These are phyloP conservation scores for Sophora flavescens DNA, from an alignment of 306 rosid genomes.

Conservation along the genomic window DNA sequence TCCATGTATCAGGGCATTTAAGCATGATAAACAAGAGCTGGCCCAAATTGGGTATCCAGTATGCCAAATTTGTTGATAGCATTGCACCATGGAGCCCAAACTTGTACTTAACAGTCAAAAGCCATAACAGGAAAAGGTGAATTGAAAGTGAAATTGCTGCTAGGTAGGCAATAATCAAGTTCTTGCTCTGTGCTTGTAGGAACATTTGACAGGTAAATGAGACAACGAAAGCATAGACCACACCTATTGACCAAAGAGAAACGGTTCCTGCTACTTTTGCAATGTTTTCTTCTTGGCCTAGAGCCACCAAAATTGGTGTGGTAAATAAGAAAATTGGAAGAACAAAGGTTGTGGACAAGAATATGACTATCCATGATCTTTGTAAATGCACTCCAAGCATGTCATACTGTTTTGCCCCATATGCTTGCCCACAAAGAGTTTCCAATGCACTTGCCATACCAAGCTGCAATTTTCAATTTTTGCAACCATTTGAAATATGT, in stretches of 20 bases:
- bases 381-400: slow-evolving; percentile 69
- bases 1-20: slow-evolving; percentile 58
- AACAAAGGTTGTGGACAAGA: slow-evolving; percentile 30
- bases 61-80: slow-evolving; percentile 51
- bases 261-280: slow-evolving; percentile 49
- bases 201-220: slow-evolving; percentile 62
- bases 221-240: slow-evolving; percentile 42
- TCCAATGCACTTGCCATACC: slow-evolving; percentile 73
- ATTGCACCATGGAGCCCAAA: slow-evolving; percentile 58
- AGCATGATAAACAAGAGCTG: slow-evolving; percentile 48
- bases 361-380: slow-evolving; percentile 64
- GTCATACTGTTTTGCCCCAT: slow-evolving; percentile 58
- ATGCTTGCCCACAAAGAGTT: slow-evolving; percentile 70
- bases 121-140: slow-evolving; percentile 60
- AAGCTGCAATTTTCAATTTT: slow-evolving; percentile 46
- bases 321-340: slow-evolving; percentile 55
- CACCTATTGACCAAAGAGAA: slow-evolving; percentile 56
- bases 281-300: slow-evolving; percentile 55
- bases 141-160: slow-evolving; percentile 47
- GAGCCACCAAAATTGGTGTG: slow-evolving; percentile 50
- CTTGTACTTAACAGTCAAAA: slow-evolving; percentile 50
- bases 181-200: slow-evolving; percentile 68
- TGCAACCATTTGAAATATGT: not conserved
- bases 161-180: slow-evolving; percentile 54
- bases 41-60: slow-evolving; percentile 62